These are phyloP conservation scores for Rubus idaeus DNA, from an alignment of 306 rosid genomes.

Conservation along the genomic window DNA sequence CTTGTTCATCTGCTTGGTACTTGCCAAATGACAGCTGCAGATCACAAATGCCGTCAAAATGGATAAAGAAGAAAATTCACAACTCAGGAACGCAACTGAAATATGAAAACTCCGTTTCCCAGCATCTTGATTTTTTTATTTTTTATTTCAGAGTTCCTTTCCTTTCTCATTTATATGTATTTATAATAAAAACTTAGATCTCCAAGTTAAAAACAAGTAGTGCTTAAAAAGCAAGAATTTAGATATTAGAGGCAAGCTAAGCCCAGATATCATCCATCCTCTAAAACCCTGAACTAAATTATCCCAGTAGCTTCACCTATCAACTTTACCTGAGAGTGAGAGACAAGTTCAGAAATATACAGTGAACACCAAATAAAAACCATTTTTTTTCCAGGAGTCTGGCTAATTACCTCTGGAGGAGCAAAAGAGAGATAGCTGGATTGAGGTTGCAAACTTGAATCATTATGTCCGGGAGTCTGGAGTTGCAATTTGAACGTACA, in stretches of 20 bases:
- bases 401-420: slow-evolving; percentile 83
- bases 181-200: not conserved
- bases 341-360: not conserved
- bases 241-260: too few relatives aligned
- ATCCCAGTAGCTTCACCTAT: too few relatives aligned
- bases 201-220: too few relatives aligned
- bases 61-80: slow-evolving; percentile 15
- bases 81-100: not conserved
- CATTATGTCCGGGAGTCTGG: slow-evolving; percentile 60
- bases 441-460: slow-evolving; percentile 51
- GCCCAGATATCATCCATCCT: too few relatives aligned
- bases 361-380: slow-evolving; percentile 7
- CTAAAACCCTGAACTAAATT: too few relatives aligned
- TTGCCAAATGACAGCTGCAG: slow-evolving; percentile 77
- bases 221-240: too few relatives aligned
- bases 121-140: not conserved
- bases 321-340: too few relatives aligned
- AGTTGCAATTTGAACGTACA: slow-evolving; percentile 42
- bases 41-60: slow-evolving; percentile 29
- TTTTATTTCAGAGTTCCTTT: not conserved
- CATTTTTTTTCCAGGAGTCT: not conserved
- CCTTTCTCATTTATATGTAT: not conserved
- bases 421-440: slow-evolving; percentile 79
- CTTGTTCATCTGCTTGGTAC: slow-evolving; percentile 87
- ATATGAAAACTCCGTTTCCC: not conserved